phyloP scores from a whole-genome alignment of 208 protist genomes.

The Acanthamoeba divionensis region DNA sequence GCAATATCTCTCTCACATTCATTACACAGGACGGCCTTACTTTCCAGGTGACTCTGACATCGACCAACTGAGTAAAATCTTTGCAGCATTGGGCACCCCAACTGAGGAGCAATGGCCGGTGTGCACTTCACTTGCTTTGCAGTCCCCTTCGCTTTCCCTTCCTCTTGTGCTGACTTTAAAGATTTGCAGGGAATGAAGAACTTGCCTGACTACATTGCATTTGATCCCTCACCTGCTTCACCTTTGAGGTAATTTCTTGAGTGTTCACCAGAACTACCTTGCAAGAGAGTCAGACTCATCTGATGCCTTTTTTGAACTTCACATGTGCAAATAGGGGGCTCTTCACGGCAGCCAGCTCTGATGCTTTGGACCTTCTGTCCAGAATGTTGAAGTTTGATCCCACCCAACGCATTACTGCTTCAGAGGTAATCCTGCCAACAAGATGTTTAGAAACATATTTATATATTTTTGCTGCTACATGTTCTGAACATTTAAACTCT shows the following conservation, averaged over 20 bases:
- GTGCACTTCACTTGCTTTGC: neutral
- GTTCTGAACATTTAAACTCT: too few relatives aligned
- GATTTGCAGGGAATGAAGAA: conserved; percentile 6
- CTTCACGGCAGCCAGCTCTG: conserved; percentile 16
- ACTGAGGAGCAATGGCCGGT: conserved; percentile 57
- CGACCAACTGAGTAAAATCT: conserved; percentile 45
- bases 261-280: neutral
- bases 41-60: conserved; percentile 78
- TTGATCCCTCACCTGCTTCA: conserved; percentile 8
- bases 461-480: neutral
- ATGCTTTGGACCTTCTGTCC: conserved; percentile 20
- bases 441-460: neutral
- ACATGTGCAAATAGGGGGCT: neutral
- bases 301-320: too few relatives aligned
- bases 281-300: too few relatives aligned
- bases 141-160: neutral
- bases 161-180: neutral
- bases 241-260: neutral
- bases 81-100: conserved; percentile 60
- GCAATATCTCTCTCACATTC: too few relatives aligned
- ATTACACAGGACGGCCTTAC: conserved; percentile 71
- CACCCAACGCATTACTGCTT: conserved; percentile 9
- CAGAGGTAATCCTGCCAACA: neutral
- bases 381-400: conserved; percentile 55
- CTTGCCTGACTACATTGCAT: conserved; percentile 45